Percentiles rank a stretch among this genome's conserved stretches.
Evolutionary conservation across 1,284 basidiomycete genomes (phyloP).

Genomic region (Xerocomus minutiporus): DNA sequence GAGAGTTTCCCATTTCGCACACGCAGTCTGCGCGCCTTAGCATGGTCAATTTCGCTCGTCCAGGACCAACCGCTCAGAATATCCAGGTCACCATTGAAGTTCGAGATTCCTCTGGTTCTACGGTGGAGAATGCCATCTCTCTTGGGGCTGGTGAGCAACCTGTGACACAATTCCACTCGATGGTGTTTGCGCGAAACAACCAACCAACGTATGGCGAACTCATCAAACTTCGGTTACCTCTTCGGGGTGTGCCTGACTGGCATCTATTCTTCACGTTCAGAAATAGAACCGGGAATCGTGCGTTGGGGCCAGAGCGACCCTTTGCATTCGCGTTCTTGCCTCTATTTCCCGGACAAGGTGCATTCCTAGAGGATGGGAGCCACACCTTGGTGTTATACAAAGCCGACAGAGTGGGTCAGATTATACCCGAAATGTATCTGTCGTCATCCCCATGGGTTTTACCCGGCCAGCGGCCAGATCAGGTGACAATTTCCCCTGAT

Average conservation of each 20-base stretch:
- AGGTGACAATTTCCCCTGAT: constrained; percentile 56
- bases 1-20: constrained; percentile 66
- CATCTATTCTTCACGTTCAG: constrained; percentile 95
- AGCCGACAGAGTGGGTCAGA: constrained; percentile 61
- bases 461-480: constrained; percentile 54
- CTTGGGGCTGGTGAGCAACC: constrained; percentile 83
- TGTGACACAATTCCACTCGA: constrained; percentile 80
- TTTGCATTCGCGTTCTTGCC: constrained; percentile 95
- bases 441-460: constrained; percentile 57
- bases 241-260: constrained; percentile 68
- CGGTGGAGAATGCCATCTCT: constrained; percentile 72
- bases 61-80: constrained; percentile 57
- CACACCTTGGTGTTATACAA: constrained; percentile 83
- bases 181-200: constrained; percentile 83
- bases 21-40: constrained; percentile 51
- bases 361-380: constrained; percentile 88
- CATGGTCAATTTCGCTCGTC: constrained; percentile 57
- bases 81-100: constrained; percentile 91
- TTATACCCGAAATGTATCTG: constrained; percentile 67
- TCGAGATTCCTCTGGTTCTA: constrained; percentile 69
- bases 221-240: constrained; percentile 80
- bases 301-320: constrained; percentile 58
- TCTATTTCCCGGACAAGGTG: constrained; percentile 71
- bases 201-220: constrained; percentile 92
- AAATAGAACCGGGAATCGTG: constrained; percentile 62